Base-by-base conservation (phyloP, 345 rosid genomes). In the Stellera chamaejasme region DNA sequence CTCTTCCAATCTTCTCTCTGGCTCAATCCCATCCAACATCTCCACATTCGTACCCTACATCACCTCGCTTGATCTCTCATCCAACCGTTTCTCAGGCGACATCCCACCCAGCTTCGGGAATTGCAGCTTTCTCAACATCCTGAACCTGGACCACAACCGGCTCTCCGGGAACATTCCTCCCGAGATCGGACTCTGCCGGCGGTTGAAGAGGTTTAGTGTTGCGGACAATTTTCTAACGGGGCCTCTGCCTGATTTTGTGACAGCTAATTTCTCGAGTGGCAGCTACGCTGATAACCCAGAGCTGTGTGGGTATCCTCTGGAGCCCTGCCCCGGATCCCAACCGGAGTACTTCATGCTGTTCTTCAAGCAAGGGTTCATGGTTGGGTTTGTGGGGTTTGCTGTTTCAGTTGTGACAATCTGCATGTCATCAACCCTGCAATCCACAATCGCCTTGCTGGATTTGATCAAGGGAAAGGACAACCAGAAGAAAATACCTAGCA, bases 81-180 rank as follows among this genome's bases (percentile, higher is more conserved):
- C 23, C 52, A 73, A 73, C 60, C 19, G n/a, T 9, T 66, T 73
- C 36, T 61, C 69, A 2, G 78, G 71, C n/a, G 45, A 58, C 11
- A 73, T 69, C 60, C 78, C 78, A 10, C 0, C 43, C 0, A 10
- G 10, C 14, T 49, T 66, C 46, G 66, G 61, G 9, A 48, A 69
- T 47, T 55, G 63, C 27, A 6, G 41, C 6, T 43, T 11, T 41
- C 16, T 74, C 15, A 74, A 63, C 56, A 7, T 27, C 1, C 69
- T 74, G 6, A 66, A 43, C 3, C 63, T 69, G 1, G 55, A 51
- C 14, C 10, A 60, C 51, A 74, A 69, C 47, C 41, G 27, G 50
- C 56, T 74, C 10, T 50, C 50, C 0, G 72, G 78, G 7, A 27
- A 15, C 10, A 74, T 74, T 43, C 72, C 74, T 0, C 16, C 4